Percentiles rank a stretch among this genome's conserved stretches.
Conservation (phyloP, 2,329 filamentous ascomycete genomes). For the Stagonosporopsis chrysanthemi region DNA sequence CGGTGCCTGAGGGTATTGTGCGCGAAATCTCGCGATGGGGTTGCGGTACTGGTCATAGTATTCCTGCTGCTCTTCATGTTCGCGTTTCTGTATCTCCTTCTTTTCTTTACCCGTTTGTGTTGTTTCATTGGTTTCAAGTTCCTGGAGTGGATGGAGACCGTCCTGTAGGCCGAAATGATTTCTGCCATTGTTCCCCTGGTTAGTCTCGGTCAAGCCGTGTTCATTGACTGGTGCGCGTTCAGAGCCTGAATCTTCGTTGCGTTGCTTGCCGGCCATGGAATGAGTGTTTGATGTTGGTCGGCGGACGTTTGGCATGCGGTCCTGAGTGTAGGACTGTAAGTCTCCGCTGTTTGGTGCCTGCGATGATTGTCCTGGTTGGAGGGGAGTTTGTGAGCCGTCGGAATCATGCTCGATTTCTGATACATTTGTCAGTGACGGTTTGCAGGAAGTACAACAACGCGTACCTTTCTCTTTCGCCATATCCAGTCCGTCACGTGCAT, state of each 20-base stretch:
- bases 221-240: constrained; percentile 34
- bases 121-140: constrained; percentile 35
- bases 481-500: constrained; percentile 26
- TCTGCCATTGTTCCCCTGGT: constrained; percentile 20
- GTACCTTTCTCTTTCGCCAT: constrained; percentile 26
- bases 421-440: not conserved
- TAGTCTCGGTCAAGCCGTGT: constrained; percentile 28
- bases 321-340: constrained; percentile 22
- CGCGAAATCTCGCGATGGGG: constrained; percentile 60
- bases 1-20: constrained; percentile 61
- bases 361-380: constrained; percentile 1
- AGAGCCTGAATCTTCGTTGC: constrained; percentile 3
- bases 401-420: constrained; percentile 24
- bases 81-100: constrained; percentile 48
- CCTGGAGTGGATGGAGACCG: constrained; percentile 50
- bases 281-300: constrained; percentile 7
- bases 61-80: constrained; percentile 56
- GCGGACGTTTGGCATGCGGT: constrained; percentile 28
- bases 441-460: not conserved
- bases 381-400: constrained; percentile 23
- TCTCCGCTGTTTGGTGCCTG: constrained; percentile 6
- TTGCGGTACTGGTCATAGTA: constrained; percentile 61
- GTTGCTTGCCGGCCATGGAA: constrained; percentile 20
- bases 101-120: constrained; percentile 45
- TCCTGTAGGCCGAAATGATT: constrained; percentile 55